Conservation (phyloP, 129 eudicot species). For the Lonicera japonica region DNA sequence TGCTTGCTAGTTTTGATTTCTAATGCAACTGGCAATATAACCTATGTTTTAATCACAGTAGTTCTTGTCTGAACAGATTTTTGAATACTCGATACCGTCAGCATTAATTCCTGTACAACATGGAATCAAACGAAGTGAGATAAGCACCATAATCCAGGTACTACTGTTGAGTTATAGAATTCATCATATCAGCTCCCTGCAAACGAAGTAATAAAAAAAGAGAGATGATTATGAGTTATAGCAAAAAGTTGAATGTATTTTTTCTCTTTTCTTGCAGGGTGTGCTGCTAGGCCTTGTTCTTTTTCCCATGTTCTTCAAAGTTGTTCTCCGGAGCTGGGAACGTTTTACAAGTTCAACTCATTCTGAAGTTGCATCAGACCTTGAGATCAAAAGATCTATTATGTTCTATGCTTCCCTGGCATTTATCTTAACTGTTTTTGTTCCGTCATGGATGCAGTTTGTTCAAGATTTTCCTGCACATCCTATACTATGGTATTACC, state of each 20-base stretch:
- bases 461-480: constrained; percentile 71
- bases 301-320: constrained; percentile 56
- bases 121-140: constrained; percentile 70
- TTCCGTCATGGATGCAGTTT: constrained; percentile 84
- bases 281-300: constrained; percentile 79
- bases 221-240: constrained; percentile 2
- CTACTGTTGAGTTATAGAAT: not conserved
- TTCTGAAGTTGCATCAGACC: constrained; percentile 21
- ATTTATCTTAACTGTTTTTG: constrained; percentile 33
- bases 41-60: not conserved
- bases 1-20: not conserved
- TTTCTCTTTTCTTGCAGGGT: constrained; percentile 48
- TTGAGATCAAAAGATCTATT: constrained; percentile 33
- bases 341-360: constrained; percentile 19
- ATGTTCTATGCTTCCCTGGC: constrained; percentile 55
- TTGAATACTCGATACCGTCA: constrained; percentile 25
- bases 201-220: not conserved
- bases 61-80: constrained; percentile 31
- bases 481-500: constrained; percentile 64
- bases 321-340: constrained; percentile 26
- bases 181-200: not conserved
- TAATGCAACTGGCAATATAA: constrained; percentile 8
- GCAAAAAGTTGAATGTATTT: not conserved
- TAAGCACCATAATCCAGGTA: constrained; percentile 80
- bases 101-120: constrained; percentile 11